Conservation (phyloP, 73 alveolate genomes). For the Tetrahymena thermophila region DNA sequence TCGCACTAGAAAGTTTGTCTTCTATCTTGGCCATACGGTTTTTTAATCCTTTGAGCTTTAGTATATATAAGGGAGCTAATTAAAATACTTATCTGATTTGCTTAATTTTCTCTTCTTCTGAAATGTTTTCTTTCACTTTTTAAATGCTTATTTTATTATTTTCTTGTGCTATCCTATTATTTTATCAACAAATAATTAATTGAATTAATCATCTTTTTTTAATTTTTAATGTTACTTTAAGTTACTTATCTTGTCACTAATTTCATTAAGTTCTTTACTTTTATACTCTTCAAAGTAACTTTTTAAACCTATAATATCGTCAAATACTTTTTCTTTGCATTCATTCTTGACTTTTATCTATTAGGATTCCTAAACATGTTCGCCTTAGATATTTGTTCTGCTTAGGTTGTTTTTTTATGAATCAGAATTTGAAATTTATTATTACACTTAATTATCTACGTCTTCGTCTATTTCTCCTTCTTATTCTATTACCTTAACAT, state of each 20-base stretch:
- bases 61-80: neutral
- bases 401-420: neutral
- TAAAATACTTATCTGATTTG: neutral
- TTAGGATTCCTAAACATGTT: neutral
- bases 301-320: neutral
- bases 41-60: neutral
- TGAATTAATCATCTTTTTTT: neutral
- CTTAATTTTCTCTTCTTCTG: neutral
- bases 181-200: neutral
- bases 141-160: neutral
- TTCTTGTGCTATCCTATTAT: neutral
- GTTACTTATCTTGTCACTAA: neutral
- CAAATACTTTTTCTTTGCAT: neutral
- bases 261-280: neutral
- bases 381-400: neutral
- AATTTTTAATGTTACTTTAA: neutral
- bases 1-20: neutral
- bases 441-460: neutral
- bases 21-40: neutral
- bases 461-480: neutral
- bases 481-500: neutral
- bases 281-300: neutral
- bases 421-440: neutral
- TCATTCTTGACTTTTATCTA: neutral
- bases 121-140: neutral